These are phyloP conservation scores for Magnusiomyces tetraspermus DNA, from an alignment of 1,139 yeast genomes.

Conservation along the genomic window DNA sequence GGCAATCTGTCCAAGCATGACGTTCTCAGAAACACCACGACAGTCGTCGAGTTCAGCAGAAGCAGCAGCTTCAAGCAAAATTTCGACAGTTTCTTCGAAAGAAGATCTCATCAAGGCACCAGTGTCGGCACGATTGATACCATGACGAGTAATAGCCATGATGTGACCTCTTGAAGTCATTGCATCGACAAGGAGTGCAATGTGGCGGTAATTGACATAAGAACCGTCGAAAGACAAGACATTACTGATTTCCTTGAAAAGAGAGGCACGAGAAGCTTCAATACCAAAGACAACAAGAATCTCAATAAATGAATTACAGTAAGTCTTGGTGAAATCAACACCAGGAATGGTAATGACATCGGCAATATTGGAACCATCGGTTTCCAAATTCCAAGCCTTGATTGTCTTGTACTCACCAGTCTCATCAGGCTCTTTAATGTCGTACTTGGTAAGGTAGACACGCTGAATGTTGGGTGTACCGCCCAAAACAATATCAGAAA, in stretches of 20 bases:
- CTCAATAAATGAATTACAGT: conserved; percentile 94
- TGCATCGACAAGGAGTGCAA: conserved; percentile 94
- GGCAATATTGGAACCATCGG: conserved; percentile 94
- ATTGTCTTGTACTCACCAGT: conserved; percentile 82
- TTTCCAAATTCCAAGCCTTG: conserved; percentile 96
- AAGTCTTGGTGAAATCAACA: conserved; percentile 81
- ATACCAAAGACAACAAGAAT: conserved; percentile 92
- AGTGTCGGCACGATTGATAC: conserved; percentile 96
- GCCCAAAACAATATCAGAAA: conserved; percentile 86
- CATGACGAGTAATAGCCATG: conserved; percentile 99
- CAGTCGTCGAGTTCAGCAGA: conserved; percentile 97
- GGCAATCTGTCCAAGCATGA: conserved; percentile 95
- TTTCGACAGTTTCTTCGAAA: conserved; percentile 97
- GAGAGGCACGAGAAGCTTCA: conserved; percentile 94
- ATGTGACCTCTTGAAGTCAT: conserved; percentile 98
- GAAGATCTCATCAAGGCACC: conserved; percentile 99
- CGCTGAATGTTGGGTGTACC: conserved; percentile 94
- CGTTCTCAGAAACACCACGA: conserved; percentile 96
- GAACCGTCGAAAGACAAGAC: conserved; percentile 99
- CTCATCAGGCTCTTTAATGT: conserved; percentile 65
- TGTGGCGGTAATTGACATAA: conserved; percentile 94
- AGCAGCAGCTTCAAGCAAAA: conserved; percentile 94
- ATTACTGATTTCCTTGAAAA: conserved; percentile 86
- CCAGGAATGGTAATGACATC: conserved; percentile 95
- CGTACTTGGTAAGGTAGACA: conserved; percentile 88